A percentile compares a stretch with the other conserved stretches of the same genome.
Conservation (phyloP, 2,329 filamentous ascomycete species). For the Myriangium duriaei region DNA sequence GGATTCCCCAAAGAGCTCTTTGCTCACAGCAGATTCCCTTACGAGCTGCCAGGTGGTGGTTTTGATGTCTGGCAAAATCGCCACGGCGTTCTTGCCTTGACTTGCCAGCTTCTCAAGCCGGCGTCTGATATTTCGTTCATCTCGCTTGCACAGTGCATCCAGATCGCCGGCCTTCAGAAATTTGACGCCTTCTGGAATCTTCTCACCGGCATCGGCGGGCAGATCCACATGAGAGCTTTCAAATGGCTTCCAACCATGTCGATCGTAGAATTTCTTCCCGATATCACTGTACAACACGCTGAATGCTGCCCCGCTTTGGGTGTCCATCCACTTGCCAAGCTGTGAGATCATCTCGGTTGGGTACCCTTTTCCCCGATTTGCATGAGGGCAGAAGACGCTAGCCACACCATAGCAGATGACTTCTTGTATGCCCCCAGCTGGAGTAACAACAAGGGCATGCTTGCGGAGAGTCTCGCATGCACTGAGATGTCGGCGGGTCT, state of each 20-base stretch:
- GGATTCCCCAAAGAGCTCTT: conserved; percentile 44
- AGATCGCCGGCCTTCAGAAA: conserved; percentile 49
- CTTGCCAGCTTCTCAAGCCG: conserved; percentile 28
- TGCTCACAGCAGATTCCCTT: conserved; percentile 66
- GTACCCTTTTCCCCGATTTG: conserved; percentile 60
- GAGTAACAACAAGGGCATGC: conserved; percentile 30
- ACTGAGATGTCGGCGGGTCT: conserved; percentile 33
- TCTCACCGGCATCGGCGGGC: conserved; percentile 20
- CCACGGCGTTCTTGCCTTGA: conserved; percentile 42
- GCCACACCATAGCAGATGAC: conserved; percentile 60
- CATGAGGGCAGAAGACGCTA: conserved; percentile 60
- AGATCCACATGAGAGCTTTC: conserved; percentile 50
- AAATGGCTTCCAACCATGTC: conserved; percentile 5
- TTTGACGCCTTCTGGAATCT: conserved; percentile 9
- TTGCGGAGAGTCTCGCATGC: conserved; percentile 47
- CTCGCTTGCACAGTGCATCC: conserved; percentile 46
- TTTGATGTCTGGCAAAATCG: conserved; percentile 54
- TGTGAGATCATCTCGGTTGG: conserved; percentile 63
- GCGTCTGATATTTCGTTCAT: conserved; percentile 49
- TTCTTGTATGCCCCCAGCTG: conserved; percentile 38
- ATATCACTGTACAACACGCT: conserved; percentile 81
- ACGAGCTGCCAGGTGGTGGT: conserved; percentile 66
- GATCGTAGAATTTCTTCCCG: conserved; percentile 62
- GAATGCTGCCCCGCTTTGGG: conserved; percentile 42
- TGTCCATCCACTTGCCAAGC: conserved; percentile 43